phyloP scores from a whole-genome alignment of 129 eudicot genomes.

The Deinandra increscens region DNA sequence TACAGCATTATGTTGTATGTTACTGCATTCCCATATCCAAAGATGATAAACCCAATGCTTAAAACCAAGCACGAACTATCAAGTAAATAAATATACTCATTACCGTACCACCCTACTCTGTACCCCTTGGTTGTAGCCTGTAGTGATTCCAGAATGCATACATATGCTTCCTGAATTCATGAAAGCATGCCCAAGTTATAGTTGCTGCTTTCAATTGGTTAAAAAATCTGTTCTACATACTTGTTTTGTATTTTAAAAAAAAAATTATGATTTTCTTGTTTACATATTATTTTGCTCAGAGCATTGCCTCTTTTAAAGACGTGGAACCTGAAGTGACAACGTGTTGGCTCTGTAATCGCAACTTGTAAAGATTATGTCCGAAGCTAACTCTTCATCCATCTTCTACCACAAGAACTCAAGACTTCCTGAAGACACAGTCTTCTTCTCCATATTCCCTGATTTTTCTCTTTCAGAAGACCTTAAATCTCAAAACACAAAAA shows the following conservation, averaged over 20 bases:
- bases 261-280: neutral
- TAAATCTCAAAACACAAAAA: slow-evolving; percentile 29
- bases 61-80: neutral
- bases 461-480: slow-evolving; percentile 35
- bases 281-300: slow-evolving; percentile 3
- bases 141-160: neutral
- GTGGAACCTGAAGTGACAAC: neutral
- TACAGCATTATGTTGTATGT: neutral
- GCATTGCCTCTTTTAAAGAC: neutral
- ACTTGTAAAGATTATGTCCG: slow-evolving; percentile 35
- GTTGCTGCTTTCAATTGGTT: neutral
- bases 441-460: slow-evolving; percentile 78
- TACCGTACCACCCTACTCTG: neutral
- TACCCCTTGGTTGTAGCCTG: neutral
- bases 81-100: neutral
- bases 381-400: slow-evolving; percentile 39
- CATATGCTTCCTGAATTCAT: neutral
- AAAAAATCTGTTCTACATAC: neutral
- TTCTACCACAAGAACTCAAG: slow-evolving; percentile 49
- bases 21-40: neutral
- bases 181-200: neutral
- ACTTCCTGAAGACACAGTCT: slow-evolving; percentile 76
- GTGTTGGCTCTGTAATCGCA: slow-evolving; percentile 19
- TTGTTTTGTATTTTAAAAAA: neutral
- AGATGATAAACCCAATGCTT: neutral